These are phyloP conservation scores for Tolypocladium inflatum DNA, from an alignment of 2,329 filamentous ascomycete genomes.

Conservation along the genomic window DNA sequence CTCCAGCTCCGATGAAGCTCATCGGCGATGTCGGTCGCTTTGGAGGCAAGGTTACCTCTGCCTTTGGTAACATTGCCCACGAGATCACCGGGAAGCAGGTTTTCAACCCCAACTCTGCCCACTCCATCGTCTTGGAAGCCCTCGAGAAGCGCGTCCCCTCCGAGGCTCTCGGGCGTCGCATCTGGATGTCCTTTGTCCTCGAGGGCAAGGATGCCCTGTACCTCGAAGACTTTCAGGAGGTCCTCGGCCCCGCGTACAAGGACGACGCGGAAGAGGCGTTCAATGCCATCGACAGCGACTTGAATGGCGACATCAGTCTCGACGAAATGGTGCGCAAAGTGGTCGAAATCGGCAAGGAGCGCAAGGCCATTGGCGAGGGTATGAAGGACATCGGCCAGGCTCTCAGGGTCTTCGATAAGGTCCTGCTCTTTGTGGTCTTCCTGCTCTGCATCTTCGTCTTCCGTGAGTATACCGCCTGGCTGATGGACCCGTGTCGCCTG, in stretches of 20 bases:
- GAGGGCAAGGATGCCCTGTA: conserved; percentile 77
- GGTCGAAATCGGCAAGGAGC: conserved; percentile 71
- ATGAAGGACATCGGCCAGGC: conserved; percentile 98
- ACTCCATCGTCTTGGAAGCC: conserved; percentile 82
- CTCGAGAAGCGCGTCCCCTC: conserved; percentile 76
- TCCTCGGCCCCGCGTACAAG: conserved; percentile 66
- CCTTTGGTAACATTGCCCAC: conserved; percentile 85
- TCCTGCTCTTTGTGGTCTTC: conserved; percentile 73
- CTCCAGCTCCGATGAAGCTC: conserved; percentile 70
- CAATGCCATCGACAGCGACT: conserved; percentile 68
- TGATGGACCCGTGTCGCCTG: not conserved
- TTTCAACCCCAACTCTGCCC: conserved; percentile 84
- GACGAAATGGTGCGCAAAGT: conserved; percentile 92
- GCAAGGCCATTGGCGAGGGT: conserved; percentile 81
- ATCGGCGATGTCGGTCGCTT: conserved; percentile 71
- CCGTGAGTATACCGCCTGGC: conserved; percentile 34
- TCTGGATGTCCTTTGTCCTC: conserved; percentile 97
- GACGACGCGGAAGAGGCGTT: conserved; percentile 83
- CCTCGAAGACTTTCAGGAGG: conserved; percentile 75
- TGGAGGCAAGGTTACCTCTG: conserved; percentile 87
- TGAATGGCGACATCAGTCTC: conserved; percentile 87
- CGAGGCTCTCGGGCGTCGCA: conserved; percentile 84
- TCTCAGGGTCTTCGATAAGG: conserved; percentile 79
- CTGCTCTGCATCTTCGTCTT: conserved; percentile 79
- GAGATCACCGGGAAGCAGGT: conserved; percentile 94